Evolutionary conservation across 148 eudicot genomes (phyloP), one percentile per base, ranked within the genome.

Genomic region (Silene latifolia): DNA sequence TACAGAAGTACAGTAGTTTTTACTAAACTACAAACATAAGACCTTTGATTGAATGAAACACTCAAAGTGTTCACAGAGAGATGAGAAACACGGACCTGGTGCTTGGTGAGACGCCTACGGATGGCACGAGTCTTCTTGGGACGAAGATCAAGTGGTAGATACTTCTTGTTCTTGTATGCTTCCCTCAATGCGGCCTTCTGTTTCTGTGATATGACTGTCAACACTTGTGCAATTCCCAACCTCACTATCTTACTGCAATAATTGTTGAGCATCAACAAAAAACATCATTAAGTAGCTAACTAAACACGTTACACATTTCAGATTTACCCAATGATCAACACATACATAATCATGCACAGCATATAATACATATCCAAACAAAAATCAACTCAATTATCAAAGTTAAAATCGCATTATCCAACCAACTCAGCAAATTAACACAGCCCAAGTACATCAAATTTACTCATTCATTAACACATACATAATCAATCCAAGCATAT

Each of bases 81-180:
- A 19, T 27, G 1, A 23, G 42, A 42, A 24, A 69, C 9, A n/a
- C 51, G 2, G 29, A 90, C 95, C 90, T 90, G 95, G 82, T 90
- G 95, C 83, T 90, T 88, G 69, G 91, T 88, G 8, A 91, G 88
- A 62, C 93, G 89, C 24, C 86, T 83, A 12, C 97, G 93, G 73
- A 91, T 91, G 59, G 93, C 97, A 63, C 97, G 77, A 63, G 97
- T 91, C 84, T 91, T 91, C 89, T 91, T 91, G 21, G 97, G 93
- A 53, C 97, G 97, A 46, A 91, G 86, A 78, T 91, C 97, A 75
- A 91, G 93, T 11, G 97, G 97, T 84, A 91, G 71, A 39, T 83
- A 86, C 81, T 89, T 91, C 86, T 91, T 87, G 73, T 85, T 87
- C 89, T 91, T 89, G 91, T 89, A 89, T 25, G 57, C 93, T 63